Conservation (phyloP, 805 yeast species). For the Candida silvatica region DNA sequence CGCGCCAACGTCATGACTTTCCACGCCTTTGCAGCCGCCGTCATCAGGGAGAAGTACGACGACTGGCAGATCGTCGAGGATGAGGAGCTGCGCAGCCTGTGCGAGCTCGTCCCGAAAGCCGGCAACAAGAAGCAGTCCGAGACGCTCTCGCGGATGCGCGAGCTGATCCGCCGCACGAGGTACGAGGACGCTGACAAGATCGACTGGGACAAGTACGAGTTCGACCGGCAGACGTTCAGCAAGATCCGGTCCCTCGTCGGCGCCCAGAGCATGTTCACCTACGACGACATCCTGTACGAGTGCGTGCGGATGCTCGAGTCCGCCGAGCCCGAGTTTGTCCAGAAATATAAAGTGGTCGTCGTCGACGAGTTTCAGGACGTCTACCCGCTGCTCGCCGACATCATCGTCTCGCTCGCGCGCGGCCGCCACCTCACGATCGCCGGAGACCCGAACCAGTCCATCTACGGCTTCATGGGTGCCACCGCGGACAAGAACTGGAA, state of each 20-base stretch:
- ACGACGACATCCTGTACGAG: slow-evolving; percentile 17
- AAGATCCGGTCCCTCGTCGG: slow-evolving; percentile 9
- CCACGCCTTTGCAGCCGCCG: slow-evolving; percentile 50
- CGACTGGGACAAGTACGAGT: slow-evolving; percentile 4
- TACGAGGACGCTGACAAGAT: slow-evolving; percentile 4
- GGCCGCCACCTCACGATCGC: slow-evolving; percentile 53
- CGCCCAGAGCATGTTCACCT: slow-evolving; percentile 13
- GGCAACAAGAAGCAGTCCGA: background rate
- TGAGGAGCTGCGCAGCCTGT: slow-evolving; percentile 14
- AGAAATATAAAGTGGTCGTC: slow-evolving; percentile 32
- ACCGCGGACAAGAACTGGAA: slow-evolving; percentile 19
- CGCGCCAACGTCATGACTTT: slow-evolving; percentile 45
- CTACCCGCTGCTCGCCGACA: slow-evolving; percentile 37
- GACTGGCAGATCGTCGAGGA: slow-evolving; percentile 43
- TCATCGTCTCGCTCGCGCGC: slow-evolving; percentile 31
- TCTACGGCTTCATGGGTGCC: slow-evolving; percentile 59
- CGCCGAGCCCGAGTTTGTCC: slow-evolving; percentile 12
- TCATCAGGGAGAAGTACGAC: slow-evolving; percentile 30
- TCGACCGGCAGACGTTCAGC: slow-evolving; percentile 4
- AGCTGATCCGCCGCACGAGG: slow-evolving; percentile 10
- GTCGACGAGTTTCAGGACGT: slow-evolving; percentile 76
- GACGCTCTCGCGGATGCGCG: slow-evolving; percentile 6
- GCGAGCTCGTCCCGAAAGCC: slow-evolving; percentile 4
- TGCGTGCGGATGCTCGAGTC: slow-evolving; percentile 10
- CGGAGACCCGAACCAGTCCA: slow-evolving; percentile 66